Evolutionary conservation across 495 filamentous ascomycete genomes (phyloP), one percentile per base, ranked within the genome.

Genomic region (Daldinia bambusicola): DNA sequence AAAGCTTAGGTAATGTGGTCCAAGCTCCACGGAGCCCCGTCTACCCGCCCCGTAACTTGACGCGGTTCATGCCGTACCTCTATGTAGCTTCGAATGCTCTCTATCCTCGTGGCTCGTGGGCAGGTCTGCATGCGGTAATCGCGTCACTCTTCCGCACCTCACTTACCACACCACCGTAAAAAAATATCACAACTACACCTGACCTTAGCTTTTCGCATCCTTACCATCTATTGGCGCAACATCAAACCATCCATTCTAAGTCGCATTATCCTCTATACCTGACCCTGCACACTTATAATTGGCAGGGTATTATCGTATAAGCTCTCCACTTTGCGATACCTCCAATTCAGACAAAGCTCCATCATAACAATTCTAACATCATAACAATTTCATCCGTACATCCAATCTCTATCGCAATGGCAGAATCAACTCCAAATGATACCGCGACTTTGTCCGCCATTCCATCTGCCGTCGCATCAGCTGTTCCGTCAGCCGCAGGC

Each of bases 381-480:
- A 32, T 34, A 22, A n/a, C 58, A n/a, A 61, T 26, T 32, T 20
- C 40, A 66, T 51, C 16, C 1, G 26, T 32, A 16, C 32, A 66
- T 51, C 18, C 1, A 34, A 36, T 22, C 34, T 61, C 22, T 13
- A 65, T 70, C 69, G 62, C 57, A 61, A 78, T 76, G 76, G 71
- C 69, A 6, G 74, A 76, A n/a, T 55, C 56, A 63, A 77, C 70
- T 20, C 69, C 76, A 34, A 70, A 71, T 14, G 76, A 76, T 34
- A 75, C 56, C 4, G 55, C 71, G 16, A 72, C 43, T 9, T 37
- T 78, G 6, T 76, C 76, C 10, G 71, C 74, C 2, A 65, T 72
- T 41, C 71, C 71, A 36, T 76, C 76, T 8, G 69, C 71, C 0
- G 65, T 75, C 37, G 66, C 71, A 1, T 78, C 76, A 30, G 70